Evolutionary conservation across 371 early-diverging fungal genomes (phyloP), one percentile per base, ranked within the genome.

Genomic region (Circinella umbellata): DNA sequence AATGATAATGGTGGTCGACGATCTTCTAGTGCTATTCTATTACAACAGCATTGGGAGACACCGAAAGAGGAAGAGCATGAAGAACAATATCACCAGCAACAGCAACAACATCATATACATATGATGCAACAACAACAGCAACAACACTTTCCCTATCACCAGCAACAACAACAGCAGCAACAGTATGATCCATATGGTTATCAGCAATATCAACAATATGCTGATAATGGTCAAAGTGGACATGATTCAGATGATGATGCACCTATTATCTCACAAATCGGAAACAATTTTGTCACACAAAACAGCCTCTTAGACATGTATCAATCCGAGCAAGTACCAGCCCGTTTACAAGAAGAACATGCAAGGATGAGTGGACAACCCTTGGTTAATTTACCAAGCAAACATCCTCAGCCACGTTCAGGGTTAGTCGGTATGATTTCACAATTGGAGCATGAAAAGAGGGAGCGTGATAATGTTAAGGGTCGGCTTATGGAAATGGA

Each of bases 371-470:
- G 81, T 3, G 85, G 85, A 4, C 85, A 84, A 20, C 82, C 85
- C 6, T 61, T 84, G 8, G 77, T 84, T 10, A 75, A 79, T 48
- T 64, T 82, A 3, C 79, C 79, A 3, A 73, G 73, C 54, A 84
- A 81, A 60, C 79, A 75, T 3, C 69, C 75, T 18, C 76, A 77
- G 63, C 82, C 82, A 36, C 78, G 78, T 27, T 70, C 81, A 42
- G 85, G 85, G 49, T 55, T 84, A 10, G 76, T 84, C 65, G 83
- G 83, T 37, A 75, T 81, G 77, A 84, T 84, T 35, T 79, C 84
- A 6, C 84, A 81, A 61, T 66, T 81, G 20, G 84, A 84, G 49
- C 70, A 79, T 49, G 80, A 78, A 47, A 79, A 75, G 51, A 77
- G 78, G 38, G 74, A 74, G 48, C 78, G 77, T 48, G 77, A 80